Evolutionary conservation across 2,329 filamentous ascomycete species (phyloP).

Genomic region (Fonsecaea nubica): DNA sequence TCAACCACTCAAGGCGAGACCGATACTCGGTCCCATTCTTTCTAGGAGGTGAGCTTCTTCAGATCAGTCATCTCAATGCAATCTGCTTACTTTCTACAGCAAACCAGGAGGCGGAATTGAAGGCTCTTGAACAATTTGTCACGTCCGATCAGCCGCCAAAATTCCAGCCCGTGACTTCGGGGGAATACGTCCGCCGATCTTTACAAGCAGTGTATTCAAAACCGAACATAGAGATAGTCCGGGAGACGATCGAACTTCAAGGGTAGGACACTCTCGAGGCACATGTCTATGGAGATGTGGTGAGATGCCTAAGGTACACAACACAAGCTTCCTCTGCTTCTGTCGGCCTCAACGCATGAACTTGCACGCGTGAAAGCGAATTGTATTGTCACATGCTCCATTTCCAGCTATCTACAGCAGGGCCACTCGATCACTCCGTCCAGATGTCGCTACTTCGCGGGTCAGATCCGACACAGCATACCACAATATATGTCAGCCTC

Average conservation of each 20-base stretch:
- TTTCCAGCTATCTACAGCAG: neutral
- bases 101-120: conserved; percentile 32
- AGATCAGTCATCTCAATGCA: conserved; percentile 42
- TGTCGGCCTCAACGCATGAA: neutral
- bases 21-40: conserved; percentile 64
- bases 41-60: conserved; percentile 62
- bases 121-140: conserved; percentile 28
- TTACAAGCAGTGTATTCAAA: conserved; percentile 32
- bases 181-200: conserved; percentile 31
- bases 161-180: conserved; percentile 30
- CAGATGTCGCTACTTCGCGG: neutral
- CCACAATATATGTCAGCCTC: neutral
- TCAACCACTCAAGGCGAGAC: conserved; percentile 46
- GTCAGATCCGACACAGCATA: neutral
- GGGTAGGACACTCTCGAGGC: neutral
- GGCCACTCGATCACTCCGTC: neutral
- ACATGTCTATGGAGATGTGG: neutral
- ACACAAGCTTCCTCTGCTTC: neutral
- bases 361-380: neutral
- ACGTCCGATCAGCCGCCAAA: conserved; percentile 28
- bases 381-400: neutral
- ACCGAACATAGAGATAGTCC: conserved; percentile 28
- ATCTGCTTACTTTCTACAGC: conserved; percentile 18
- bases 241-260: conserved; percentile 26
- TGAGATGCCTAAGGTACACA: neutral